Evolutionary conservation across 2,329 filamentous ascomycete genomes (phyloP).

Genomic region (Microdochium bolleyi): DNA sequence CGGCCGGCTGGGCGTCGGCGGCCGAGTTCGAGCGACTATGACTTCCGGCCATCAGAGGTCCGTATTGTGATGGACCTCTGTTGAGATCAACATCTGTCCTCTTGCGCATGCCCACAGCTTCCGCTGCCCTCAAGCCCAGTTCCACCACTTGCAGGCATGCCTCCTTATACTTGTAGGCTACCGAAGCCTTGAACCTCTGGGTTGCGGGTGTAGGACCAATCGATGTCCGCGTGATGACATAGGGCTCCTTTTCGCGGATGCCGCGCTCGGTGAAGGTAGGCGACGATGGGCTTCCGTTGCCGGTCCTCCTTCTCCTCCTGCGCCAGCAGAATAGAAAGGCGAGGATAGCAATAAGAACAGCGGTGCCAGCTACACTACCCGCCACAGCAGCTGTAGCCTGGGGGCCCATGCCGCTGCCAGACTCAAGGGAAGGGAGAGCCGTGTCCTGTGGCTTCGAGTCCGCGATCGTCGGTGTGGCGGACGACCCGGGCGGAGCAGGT

Average conservation of each 20-base stretch:
- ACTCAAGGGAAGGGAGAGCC: slow-evolving; percentile 6
- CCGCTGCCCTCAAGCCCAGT: slow-evolving; percentile 12
- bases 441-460: background rate
- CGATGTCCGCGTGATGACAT: slow-evolving; percentile 35
- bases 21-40: slow-evolving; percentile 31
- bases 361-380: slow-evolving; percentile 41
- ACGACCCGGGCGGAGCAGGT: background rate
- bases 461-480: background rate
- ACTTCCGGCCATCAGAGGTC: slow-evolving; percentile 20
- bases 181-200: slow-evolving; percentile 28
- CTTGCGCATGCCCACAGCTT: slow-evolving; percentile 21
- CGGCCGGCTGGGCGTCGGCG: slow-evolving; percentile 5
- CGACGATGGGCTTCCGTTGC: slow-evolving; percentile 38
- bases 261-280: slow-evolving; percentile 29
- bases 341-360: slow-evolving; percentile 36
- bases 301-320: slow-evolving; percentile 31
- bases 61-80: slow-evolving; percentile 45
- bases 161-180: slow-evolving; percentile 26
- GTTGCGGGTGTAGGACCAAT: slow-evolving; percentile 39
- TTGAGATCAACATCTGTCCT: slow-evolving; percentile 37
- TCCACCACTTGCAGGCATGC: slow-evolving; percentile 25
- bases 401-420: slow-evolving; percentile 15
- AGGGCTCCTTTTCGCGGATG: slow-evolving; percentile 22
- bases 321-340: slow-evolving; percentile 43
- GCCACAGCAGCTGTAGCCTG: slow-evolving; percentile 35